Evolutionary conservation across 768 basidiomycete species (phyloP), one percentile per base, ranked within the genome.

Genomic region (Collybiopsis luxurians): DNA sequence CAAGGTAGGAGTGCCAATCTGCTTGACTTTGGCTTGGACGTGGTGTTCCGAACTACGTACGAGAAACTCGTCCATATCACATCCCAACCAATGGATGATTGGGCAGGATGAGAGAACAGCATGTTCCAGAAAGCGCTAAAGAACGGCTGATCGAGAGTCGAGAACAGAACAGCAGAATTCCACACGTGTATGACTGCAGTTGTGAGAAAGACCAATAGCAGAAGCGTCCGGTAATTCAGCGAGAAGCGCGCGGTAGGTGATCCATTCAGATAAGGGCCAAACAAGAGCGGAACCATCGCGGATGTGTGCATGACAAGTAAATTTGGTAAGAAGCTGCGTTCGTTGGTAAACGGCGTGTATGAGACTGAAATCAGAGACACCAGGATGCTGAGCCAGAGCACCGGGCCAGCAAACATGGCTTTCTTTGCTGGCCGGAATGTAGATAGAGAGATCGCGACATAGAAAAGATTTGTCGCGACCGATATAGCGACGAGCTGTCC

Each of bases 401-500:
- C 55, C 13, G 67, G 65, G 34, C 68, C 63, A 24, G 58, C 63
- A 36, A 50, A 27, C 7, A 42, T 50, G 30, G 42, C 26, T 52
- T 59, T 40, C 44, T 53, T 31, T 23, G 31, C 21, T 21, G 57
- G 52, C 3, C 64, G 61, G 10, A 71, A 60, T n/a, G 73, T 64
- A 1, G 75, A 71, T 11, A 77, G 64, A 28, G 72, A 60, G 6
- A 85, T 54, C 10, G 83, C 79, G 5, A 82, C 67, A 61, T 81
- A 81, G 69, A 87, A 89, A 19, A 90, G 73, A 53, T 82, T 81
- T 0, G 81, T 79, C 7, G 85, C 83, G 36, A 88, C 82, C 11
- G 82, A 83, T 45, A 89, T 83, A 30, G 88, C 86, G 53, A 90
- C 86, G 21, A 89, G 61, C 67, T 89, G 86, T 4, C 86, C 88